phyloP scores from a whole-genome alignment of 2,329 filamentous ascomycete species.

The Phyllachora maydis region DNA sequence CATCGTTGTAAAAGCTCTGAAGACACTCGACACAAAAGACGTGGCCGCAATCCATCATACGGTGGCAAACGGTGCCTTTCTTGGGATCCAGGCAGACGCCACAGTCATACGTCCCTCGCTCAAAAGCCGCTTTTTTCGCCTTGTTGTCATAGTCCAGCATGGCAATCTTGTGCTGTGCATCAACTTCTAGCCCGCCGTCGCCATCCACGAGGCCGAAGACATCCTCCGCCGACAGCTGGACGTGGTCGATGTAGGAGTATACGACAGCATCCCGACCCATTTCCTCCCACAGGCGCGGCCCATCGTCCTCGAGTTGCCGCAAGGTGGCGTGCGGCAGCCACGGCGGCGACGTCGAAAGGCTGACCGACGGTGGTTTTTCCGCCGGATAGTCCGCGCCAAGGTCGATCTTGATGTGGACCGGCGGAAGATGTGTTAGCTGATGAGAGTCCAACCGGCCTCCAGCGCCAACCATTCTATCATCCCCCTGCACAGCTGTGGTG shows the following conservation, averaged over 20 bases:
- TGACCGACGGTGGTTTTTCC: slow-evolving; percentile 24
- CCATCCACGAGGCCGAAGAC: slow-evolving; percentile 35
- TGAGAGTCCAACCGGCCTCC: slow-evolving; percentile 18
- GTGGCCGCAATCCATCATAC: slow-evolving; percentile 65
- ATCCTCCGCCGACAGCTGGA: slow-evolving; percentile 35
- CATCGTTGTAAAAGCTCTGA: slow-evolving; percentile 73
- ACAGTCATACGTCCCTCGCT: slow-evolving; percentile 71
- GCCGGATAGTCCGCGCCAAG: slow-evolving; percentile 38
- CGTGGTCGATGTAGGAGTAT: slow-evolving; percentile 42
- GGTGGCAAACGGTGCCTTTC: slow-evolving; percentile 65
- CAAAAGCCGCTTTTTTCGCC: slow-evolving; percentile 54
- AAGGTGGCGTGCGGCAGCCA: slow-evolving; percentile 33
- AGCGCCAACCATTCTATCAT: slow-evolving; percentile 3
- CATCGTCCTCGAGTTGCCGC: slow-evolving; percentile 26
- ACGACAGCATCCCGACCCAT: slow-evolving; percentile 35
- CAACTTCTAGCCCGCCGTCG: slow-evolving; percentile 26
- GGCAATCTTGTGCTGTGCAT: slow-evolving; percentile 40
- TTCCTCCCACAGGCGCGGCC: slow-evolving; percentile 37
- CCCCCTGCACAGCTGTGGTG: too few species aligned
- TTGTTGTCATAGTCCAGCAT: slow-evolving; percentile 63
- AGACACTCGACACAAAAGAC: slow-evolving; percentile 84
- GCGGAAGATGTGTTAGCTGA: slow-evolving; percentile 33
- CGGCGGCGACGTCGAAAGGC: slow-evolving; percentile 28
- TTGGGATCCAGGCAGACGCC: slow-evolving; percentile 83
- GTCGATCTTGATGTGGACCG: slow-evolving; percentile 28